Percentiles rank a stretch among this genome's conserved stretches.
Evolutionary conservation across 75 land plant genomes (phyloP).

Genomic region (Pinus tabuliformis): DNA sequence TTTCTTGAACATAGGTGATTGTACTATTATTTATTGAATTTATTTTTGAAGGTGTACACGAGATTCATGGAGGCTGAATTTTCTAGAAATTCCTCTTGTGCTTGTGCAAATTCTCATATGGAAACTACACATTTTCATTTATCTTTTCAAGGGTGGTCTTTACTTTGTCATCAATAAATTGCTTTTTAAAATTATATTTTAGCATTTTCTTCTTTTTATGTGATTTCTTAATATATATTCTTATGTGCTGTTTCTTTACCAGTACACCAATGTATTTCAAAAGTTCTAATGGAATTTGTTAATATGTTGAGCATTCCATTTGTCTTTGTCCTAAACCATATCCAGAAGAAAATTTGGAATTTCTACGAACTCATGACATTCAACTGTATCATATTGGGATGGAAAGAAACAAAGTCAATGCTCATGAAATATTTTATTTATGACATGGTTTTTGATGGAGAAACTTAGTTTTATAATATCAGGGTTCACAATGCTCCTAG

Average conservation of each 20-base stretch:
- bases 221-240: background rate
- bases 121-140: constrained; percentile 1
- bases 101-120: background rate
- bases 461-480: no score
- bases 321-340: constrained; percentile 61
- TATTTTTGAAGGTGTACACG: background rate
- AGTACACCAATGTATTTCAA: background rate
- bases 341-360: constrained; percentile 33
- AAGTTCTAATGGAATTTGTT: constrained; percentile 3
- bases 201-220: background rate
- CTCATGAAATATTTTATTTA: no score
- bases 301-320: constrained; percentile 20
- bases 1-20: background rate
- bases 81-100: no score
- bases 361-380: no score
- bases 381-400: no score
- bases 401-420: no score
- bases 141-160: background rate
- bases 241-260: background rate
- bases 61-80: background rate
- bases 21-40: background rate
- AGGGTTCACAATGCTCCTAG: no score
- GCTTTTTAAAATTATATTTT: background rate
- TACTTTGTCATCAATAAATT: background rate
- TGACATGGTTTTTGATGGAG: no score